Conservation (phyloP, 257 asterid genomes). For the Euphrasia confusa region DNA sequence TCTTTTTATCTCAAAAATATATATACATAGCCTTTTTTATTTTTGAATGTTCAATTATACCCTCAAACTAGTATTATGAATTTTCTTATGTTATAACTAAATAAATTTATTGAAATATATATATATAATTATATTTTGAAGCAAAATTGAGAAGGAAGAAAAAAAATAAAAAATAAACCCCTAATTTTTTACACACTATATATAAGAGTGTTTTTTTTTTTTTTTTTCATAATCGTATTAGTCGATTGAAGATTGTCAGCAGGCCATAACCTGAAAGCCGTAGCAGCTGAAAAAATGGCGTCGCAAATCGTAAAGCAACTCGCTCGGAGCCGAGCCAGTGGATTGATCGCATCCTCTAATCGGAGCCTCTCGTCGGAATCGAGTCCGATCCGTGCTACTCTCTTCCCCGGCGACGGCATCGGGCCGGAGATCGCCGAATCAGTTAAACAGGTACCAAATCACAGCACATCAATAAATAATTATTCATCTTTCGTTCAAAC, state of each 20-base stretch:
- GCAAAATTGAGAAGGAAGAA: no score
- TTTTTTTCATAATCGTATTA: neutral
- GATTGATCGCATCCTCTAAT: conserved; percentile 16
- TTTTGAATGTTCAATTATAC: no score
- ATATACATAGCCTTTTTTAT: no score
- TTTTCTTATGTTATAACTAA: no score
- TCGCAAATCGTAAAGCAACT: conserved; percentile 55
- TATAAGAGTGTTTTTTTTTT: no score
- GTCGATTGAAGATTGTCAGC: conserved; percentile 14
- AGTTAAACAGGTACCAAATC: conserved; percentile 53
- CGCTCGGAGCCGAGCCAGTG: conserved; percentile 36
- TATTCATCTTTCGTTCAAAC: neutral
- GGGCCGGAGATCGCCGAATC: conserved; percentile 95
- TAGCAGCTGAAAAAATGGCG: conserved; percentile 44
- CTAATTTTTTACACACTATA: no score
- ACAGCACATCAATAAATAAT: neutral
- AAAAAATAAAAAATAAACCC: no score
- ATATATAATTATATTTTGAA: no score
- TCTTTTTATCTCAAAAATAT: no score
- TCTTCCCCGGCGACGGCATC: conserved; percentile 95
- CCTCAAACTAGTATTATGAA: no score
- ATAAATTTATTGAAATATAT: no score
- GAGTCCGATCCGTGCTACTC: conserved; percentile 76
- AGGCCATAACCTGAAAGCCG: conserved; percentile 18
- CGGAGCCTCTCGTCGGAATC: conserved; percentile 49